Percentiles rank a stretch among this genome's conserved stretches.
Conservation (phyloP, 768 basidiomycete species). For the Pisolithus microcarpus region DNA sequence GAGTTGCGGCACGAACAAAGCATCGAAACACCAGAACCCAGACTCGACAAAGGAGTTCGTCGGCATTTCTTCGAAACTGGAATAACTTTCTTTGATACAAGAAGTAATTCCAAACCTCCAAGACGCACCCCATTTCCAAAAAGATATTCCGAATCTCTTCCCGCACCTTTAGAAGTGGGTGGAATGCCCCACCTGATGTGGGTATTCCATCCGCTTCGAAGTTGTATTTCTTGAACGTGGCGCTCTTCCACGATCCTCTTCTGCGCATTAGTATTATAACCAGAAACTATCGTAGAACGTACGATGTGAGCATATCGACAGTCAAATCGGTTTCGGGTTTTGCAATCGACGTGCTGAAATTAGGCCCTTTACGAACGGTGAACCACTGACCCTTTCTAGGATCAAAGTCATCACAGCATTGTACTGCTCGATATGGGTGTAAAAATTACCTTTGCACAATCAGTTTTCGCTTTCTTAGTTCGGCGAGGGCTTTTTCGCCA, state of each 20-base stretch:
- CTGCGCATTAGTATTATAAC: background rate
- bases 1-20: constrained; percentile 96
- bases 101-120: background rate
- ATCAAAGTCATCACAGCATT: constrained; percentile 1
- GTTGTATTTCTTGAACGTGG: constrained; percentile 96
- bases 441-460: constrained; percentile 63
- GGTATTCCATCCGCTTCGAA: constrained; percentile 94
- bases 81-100: constrained; percentile 2
- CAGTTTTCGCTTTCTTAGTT: constrained; percentile 88
- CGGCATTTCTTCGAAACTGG: constrained; percentile 97
- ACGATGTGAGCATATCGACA: constrained; percentile 91
- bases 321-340: constrained; percentile 97
- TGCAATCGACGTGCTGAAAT: constrained; percentile 84
- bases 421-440: background rate
- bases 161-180: constrained; percentile 93
- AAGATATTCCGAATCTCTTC: constrained; percentile 98
- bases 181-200: constrained; percentile 85
- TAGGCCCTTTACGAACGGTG: constrained; percentile 73
- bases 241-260: constrained; percentile 91
- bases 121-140: constrained; percentile 90
- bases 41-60: constrained; percentile 95
- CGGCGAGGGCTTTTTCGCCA: constrained; percentile 79
- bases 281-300: constrained; percentile 18
- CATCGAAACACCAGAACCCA: constrained; percentile 99
- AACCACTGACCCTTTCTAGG: constrained; percentile 94